Evolutionary conservation across 768 basidiomycete species (phyloP).

Genomic region (Pleurotus salmoneostramineus): DNA sequence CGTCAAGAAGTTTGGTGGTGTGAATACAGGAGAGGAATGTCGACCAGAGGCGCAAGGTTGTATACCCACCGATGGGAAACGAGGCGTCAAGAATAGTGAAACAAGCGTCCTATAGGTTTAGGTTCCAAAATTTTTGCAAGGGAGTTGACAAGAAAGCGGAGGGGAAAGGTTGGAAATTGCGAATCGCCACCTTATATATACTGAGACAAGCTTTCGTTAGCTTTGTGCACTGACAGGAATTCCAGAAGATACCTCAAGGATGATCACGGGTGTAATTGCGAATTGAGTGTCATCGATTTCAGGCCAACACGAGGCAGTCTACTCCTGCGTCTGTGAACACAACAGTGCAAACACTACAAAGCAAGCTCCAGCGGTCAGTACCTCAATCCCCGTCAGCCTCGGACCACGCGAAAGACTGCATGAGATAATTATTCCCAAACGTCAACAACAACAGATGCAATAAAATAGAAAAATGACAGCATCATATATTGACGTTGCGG

Average conservation of each 20-base stretch:
- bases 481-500: neutral
- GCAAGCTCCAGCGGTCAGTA: neutral
- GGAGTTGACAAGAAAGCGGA: neutral
- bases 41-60: neutral
- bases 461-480: neutral
- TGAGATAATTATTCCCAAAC: constrained; percentile 3
- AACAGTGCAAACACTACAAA: neutral
- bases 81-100: neutral
- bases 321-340: constrained; percentile 3
- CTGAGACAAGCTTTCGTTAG: neutral
- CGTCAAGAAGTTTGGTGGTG: neutral
- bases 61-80: constrained; percentile 5
- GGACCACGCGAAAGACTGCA: constrained; percentile 11
- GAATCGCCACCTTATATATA: neutral
- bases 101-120: neutral
- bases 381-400: neutral
- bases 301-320: constrained; percentile 23
- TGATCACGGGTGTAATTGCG: constrained; percentile 25
- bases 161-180: neutral
- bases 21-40: neutral
- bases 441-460: neutral
- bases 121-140: neutral
- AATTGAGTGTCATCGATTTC: constrained; percentile 12
- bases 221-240: constrained; percentile 4
- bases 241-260: constrained; percentile 11